Evolutionary conservation across 108 stramenopile species (phyloP), one percentile per base, ranked within the genome.

Genomic region (Craspedostauros australis): DNA sequence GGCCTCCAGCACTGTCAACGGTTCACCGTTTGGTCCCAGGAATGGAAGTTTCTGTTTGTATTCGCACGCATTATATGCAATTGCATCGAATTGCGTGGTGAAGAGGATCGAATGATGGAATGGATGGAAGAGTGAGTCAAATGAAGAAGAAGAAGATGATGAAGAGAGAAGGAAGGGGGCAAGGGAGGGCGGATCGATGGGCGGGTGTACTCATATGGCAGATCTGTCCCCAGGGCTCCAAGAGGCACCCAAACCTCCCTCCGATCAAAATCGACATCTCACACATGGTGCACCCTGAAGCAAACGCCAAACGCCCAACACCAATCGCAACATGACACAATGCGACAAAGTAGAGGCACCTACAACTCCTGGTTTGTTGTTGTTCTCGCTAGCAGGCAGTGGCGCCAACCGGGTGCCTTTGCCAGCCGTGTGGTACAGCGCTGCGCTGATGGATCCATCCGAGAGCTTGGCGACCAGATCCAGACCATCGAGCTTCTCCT

Each of bases 361-460:
- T 68, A 92, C 90, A 75, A 98, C 98, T 42, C 96, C 98, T 33
- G 98, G 98, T 71, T 98, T 98, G 73, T 98, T 98, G 67, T 98
- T 98, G 79, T 96, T 98, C 68, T 98, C 98, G 24, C 80, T 75
- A 8, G 96, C 98, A 43, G 98, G 96, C 56, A 98, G 70, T 29
- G 96, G 98, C 22, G 97, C 95, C 70, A 98, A 73, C 23, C 97
- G 86, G 26, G 97, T 98, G 18, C 97, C 95, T 71, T 93, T 95
- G 48, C 89, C 97, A 21, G 97, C 97, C 20, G 97, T 98, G 73
- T 98, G 97, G 70, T 78, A 98, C 34, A 98, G 70, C 5, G 91
- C 94, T 14, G 93, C 94, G 39, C 80, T 79, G 54, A 97, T 76
- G 44, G 72, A 74, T 0, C 62, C 57, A 5, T 66, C 59, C 26